These are phyloP conservation scores for Puccinia hordei DNA, from an alignment of 1,284 basidiomycete genomes.

Conservation along the genomic window DNA sequence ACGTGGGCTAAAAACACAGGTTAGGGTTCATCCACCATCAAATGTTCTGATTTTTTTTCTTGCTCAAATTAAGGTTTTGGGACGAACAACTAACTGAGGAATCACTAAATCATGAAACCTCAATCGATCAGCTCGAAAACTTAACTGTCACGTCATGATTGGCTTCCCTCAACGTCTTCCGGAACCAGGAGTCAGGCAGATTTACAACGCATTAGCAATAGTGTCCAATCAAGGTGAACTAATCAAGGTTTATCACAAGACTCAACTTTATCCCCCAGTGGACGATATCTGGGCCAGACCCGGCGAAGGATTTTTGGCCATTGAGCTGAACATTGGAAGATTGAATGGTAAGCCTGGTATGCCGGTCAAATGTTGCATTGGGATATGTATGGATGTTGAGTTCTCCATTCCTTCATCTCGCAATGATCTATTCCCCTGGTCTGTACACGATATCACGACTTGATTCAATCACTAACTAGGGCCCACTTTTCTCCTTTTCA, in stretches of 20 bases:
- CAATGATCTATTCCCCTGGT: not conserved
- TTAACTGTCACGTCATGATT: conserved; percentile 48
- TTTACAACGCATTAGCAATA: conserved; percentile 46
- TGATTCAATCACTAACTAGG: too few relatives aligned
- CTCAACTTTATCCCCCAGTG: conserved; percentile 43
- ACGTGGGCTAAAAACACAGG: conserved; percentile 45
- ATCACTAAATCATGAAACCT: not conserved
- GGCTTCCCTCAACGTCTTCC: conserved; percentile 40
- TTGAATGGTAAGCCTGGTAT: not conserved
- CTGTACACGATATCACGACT: not conserved
- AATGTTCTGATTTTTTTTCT: not conserved
- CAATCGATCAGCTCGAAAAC: conserved; percentile 11
- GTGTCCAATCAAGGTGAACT: conserved; percentile 32
- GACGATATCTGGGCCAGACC: conserved; percentile 47
- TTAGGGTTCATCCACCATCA: not conserved
- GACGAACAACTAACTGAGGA: not conserved
- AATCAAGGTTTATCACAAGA: conserved; percentile 43
- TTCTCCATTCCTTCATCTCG: not conserved
- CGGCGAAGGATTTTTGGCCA: conserved; percentile 30
- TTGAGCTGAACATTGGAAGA: conserved; percentile 40
- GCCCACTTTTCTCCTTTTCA: not conserved
- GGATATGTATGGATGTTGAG: conserved; percentile 50
- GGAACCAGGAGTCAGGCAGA: conserved; percentile 9
- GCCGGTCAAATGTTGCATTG: conserved; percentile 42
- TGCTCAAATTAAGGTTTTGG: too few relatives aligned